Conservation (phyloP, 257 asterid species). For the Capsicum pubescens region DNA sequence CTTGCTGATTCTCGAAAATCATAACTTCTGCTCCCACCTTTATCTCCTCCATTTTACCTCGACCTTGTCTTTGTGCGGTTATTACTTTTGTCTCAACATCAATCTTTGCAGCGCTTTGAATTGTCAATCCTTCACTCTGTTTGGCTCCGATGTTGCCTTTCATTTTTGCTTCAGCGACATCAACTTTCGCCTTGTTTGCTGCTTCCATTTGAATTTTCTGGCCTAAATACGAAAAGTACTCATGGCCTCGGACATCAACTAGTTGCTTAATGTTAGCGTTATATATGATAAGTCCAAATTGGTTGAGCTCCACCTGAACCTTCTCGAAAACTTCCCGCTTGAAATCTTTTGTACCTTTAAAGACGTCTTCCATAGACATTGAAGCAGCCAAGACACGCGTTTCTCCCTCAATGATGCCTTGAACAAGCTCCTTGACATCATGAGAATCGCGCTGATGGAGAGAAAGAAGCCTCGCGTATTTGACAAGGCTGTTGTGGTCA, state of each 20-base stretch:
- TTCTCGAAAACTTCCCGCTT: constrained; percentile 64
- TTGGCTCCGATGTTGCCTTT: constrained; percentile 66
- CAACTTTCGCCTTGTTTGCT: constrained; percentile 62
- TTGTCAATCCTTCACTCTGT: constrained; percentile 55
- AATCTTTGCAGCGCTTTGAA: constrained; percentile 60
- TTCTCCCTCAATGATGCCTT: constrained; percentile 74
- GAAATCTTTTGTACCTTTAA: constrained; percentile 63
- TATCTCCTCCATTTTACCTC: constrained; percentile 59
- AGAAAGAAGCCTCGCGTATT: constrained; percentile 66
- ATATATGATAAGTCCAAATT: constrained; percentile 64
- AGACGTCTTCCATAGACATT: constrained; percentile 72
- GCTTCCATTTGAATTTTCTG: constrained; percentile 77
- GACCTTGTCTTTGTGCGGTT: constrained; percentile 54
- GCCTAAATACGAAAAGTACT: constrained; percentile 68
- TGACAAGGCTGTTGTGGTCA: constrained; percentile 46
- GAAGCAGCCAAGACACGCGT: constrained; percentile 70
- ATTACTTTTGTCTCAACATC: constrained; percentile 69
- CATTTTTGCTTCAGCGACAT: constrained; percentile 68
- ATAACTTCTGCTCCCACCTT: constrained; percentile 54
- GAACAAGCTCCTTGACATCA: constrained; percentile 62
- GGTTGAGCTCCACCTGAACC: constrained; percentile 67
- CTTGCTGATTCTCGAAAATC: constrained; percentile 56
- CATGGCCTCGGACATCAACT: constrained; percentile 70
- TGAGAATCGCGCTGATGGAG: constrained; percentile 56
- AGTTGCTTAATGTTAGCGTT: constrained; percentile 73